A percentile compares a stretch with the other conserved stretches of the same genome.
phyloP scores from a whole-genome alignment of 495 filamentous ascomycete genomes.

The Mycothermus thermophilus region DNA sequence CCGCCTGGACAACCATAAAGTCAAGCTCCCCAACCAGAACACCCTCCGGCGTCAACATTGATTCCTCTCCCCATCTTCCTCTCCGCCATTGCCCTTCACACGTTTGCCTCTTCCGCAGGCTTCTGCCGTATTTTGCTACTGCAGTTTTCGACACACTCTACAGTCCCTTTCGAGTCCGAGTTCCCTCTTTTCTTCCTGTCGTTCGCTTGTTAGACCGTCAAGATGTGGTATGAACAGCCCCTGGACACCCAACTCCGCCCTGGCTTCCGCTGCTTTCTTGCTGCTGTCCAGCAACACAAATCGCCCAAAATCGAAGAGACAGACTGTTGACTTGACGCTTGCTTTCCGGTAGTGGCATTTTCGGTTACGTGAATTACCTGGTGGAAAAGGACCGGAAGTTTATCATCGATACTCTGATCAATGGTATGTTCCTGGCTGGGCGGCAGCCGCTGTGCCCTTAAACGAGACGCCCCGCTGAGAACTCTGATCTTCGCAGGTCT shows the following conservation, averaged over 20 bases:
- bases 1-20: conserved; percentile 10
- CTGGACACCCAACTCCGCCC: conserved; percentile 8
- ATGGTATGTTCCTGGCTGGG: conserved; percentile 43
- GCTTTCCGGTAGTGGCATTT: conserved; percentile 66
- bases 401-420: conserved; percentile 90
- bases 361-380: conserved; percentile 87
- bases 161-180: too few relatives aligned
- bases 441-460: too few relatives aligned
- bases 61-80: conserved; percentile 3
- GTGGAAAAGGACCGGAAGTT: conserved; percentile 93
- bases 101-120: neutral
- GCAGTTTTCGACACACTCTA: too few relatives aligned
- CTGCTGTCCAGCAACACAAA: neutral
- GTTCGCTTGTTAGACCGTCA: conserved; percentile 17
- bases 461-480: too few relatives aligned
- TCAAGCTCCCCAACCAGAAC: conserved; percentile 10
- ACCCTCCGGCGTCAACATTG: neutral
- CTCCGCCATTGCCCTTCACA: conserved; percentile 2
- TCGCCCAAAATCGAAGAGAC: too few relatives aligned
- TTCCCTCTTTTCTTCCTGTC: conserved; percentile 11
- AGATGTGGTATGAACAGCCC: conserved; percentile 20
- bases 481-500: too few relatives aligned
- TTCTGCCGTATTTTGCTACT: neutral
- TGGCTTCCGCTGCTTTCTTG: neutral
- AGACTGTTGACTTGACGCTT: conserved; percentile 1